Percentiles rank a stretch among this genome's conserved stretches.
Conservation (phyloP, 1,139 yeast genomes). For the Debaryomyces sp. region DNA sequence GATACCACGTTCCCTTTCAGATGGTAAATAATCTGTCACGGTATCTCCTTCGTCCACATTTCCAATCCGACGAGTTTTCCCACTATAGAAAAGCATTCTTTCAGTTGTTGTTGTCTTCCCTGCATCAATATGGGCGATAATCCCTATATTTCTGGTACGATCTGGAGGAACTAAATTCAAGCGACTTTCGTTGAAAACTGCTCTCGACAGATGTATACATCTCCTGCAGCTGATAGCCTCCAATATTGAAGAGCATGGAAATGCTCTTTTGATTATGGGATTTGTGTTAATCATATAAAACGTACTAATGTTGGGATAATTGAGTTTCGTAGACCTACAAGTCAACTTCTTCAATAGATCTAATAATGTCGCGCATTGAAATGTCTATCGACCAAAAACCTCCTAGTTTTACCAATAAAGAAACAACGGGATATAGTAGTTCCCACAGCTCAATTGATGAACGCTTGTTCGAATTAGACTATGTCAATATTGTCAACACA, state of each 20-base stretch:
- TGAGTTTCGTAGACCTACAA: background rate
- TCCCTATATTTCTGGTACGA: conserved; percentile 69
- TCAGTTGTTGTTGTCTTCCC: conserved; percentile 92
- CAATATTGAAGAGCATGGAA: background rate
- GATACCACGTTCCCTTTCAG: conserved; percentile 91
- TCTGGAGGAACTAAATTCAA: conserved; percentile 32
- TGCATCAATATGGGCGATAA: conserved; percentile 86
- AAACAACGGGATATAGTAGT: background rate
- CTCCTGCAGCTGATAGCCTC: background rate
- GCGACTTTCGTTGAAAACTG: conserved; percentile 13
- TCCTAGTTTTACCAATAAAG: too few relatives aligned
- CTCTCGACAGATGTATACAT: background rate
- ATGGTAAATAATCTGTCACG: conserved; percentile 87
- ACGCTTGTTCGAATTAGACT: too few relatives aligned
- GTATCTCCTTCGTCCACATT: conserved; percentile 98
- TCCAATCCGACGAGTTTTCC: conserved; percentile 79
- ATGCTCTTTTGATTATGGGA: background rate
- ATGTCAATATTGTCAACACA: background rate
- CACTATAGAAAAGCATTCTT: conserved; percentile 86
- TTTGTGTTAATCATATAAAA: background rate
- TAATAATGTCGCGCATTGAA: background rate
- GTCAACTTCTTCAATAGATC: background rate
- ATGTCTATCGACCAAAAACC: background rate
- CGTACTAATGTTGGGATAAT: background rate
- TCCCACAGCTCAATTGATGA: background rate